Evolutionary conservation across 129 eudicot species (phyloP).

Genomic region (Rutidosis leptorrhynchoides): DNA sequence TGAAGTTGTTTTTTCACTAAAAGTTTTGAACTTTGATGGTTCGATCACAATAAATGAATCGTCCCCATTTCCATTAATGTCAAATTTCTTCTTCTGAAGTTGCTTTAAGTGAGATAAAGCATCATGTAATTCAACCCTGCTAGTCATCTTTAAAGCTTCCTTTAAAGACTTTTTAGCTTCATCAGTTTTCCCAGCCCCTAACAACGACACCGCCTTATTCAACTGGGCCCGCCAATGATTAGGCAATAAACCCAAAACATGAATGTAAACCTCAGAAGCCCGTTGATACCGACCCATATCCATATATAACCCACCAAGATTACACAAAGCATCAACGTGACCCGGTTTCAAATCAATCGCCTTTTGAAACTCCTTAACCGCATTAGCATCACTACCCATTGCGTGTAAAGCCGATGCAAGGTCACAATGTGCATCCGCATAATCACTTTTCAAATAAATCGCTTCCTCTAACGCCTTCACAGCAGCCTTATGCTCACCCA

Average conservation of each 20-base stretch:
- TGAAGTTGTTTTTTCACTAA: conserved; percentile 63
- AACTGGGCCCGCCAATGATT: conserved; percentile 94
- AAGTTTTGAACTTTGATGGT: conserved; percentile 61
- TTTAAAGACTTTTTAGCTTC: conserved; percentile 92
- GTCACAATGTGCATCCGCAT: conserved; percentile 96
- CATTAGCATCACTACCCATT: conserved; percentile 78
- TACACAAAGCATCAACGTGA: conserved; percentile 92
- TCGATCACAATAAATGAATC: conserved; percentile 61
- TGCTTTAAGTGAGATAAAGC: conserved; percentile 91
- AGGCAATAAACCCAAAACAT: conserved; percentile 87
- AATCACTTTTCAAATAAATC: conserved; percentile 78
- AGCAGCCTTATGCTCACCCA: conserved; percentile 92
- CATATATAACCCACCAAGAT: conserved; percentile 93
- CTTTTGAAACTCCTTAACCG: conserved; percentile 90
- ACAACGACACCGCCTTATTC: conserved; percentile 85
- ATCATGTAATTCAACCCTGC: conserved; percentile 90
- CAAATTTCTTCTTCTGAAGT: conserved; percentile 76
- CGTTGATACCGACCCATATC: conserved; percentile 97
- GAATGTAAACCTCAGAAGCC: conserved; percentile 87
- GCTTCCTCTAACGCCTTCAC: conserved; percentile 97
- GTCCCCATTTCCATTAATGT: conserved; percentile 75
- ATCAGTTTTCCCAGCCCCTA: conserved; percentile 94
- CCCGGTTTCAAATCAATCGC: conserved; percentile 95
- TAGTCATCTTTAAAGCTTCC: conserved; percentile 96
- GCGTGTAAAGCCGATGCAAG: conserved; percentile 97